phyloP scores from a whole-genome alignment of 1,284 basidiomycete genomes.

The Cryptococcus amylolentus region DNA sequence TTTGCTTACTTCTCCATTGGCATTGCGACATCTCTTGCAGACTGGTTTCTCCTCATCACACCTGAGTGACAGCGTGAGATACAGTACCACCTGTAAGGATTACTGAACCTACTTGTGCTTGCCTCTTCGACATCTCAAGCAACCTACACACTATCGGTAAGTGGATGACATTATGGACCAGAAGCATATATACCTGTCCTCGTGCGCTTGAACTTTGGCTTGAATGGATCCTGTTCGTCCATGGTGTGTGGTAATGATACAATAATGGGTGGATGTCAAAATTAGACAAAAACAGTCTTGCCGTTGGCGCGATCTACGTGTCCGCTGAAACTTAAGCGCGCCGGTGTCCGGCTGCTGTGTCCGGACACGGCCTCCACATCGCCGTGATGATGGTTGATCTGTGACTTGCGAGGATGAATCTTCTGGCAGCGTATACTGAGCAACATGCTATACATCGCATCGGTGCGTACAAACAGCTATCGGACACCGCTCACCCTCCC shows the following conservation, averaged over 20 bases:
- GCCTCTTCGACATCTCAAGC: constrained; percentile 10
- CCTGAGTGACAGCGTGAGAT: background rate
- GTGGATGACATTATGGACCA: background rate
- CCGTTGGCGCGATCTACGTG: no score
- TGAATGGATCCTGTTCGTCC: background rate
- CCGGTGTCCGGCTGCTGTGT: no score
- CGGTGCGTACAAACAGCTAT: constrained; percentile 6
- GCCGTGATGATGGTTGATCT: no score
- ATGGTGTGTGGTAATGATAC: no score
- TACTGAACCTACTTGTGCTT: constrained; percentile 9
- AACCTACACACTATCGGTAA: constrained; percentile 1
- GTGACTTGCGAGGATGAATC: no score
- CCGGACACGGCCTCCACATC: no score
- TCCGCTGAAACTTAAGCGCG: no score
- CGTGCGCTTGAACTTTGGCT: constrained; percentile 8
- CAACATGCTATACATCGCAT: constrained; percentile 21
- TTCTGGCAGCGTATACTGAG: background rate
- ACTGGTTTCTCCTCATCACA: constrained; percentile 16
- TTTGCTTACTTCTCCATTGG: constrained; percentile 7
- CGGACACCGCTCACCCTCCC: background rate
- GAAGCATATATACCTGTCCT: constrained; percentile 4
- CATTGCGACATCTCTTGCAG: constrained; percentile 10
- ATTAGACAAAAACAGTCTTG: no score
- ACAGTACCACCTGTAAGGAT: background rate
- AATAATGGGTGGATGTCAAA: no score